Conservation (phyloP, 345 rosid species). For the Iberis pinnata region DNA sequence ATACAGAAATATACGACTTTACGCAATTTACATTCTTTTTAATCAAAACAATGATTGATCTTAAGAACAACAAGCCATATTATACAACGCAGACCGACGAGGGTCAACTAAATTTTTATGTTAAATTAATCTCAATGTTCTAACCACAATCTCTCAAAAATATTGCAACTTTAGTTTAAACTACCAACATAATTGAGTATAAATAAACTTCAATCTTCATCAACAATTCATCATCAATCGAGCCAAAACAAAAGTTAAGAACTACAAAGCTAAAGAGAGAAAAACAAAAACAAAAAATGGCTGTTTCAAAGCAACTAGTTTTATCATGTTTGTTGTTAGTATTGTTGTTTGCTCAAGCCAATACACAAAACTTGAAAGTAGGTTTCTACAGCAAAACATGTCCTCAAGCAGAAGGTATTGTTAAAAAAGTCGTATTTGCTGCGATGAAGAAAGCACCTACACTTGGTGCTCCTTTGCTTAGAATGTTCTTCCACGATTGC, state of each 20-base stretch:
- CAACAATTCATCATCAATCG: constrained; percentile 26
- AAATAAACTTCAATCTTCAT: constrained; percentile 24
- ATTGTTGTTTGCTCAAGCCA: constrained; percentile 24
- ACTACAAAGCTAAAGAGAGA: neutral
- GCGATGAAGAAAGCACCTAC: constrained; percentile 27
- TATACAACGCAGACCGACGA: constrained; percentile 18
- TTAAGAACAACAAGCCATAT: constrained; percentile 18
- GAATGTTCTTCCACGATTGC: constrained; percentile 65
- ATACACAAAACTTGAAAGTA: constrained; percentile 26
- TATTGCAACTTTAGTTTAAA: constrained; percentile 1
- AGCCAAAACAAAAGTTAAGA: constrained; percentile 9
- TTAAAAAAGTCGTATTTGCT: constrained; percentile 32
- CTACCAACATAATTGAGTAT: constrained; percentile 10
- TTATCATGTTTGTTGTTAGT: constrained; percentile 20
- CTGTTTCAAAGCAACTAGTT: constrained; percentile 14
- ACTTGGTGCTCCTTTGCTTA: constrained; percentile 46
- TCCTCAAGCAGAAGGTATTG: constrained; percentile 34
- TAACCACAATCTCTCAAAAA: constrained; percentile 25
- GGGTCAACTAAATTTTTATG: constrained; percentile 26
- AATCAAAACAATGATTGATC: constrained; percentile 25
- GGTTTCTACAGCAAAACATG: constrained; percentile 35
- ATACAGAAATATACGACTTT: constrained; percentile 12
- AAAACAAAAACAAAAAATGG: neutral
- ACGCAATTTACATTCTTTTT: constrained; percentile 11
- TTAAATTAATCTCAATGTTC: constrained; percentile 28